phyloP scores from a whole-genome alignment of 2,329 filamentous ascomycete genomes.

The Fusarium napiforme region DNA sequence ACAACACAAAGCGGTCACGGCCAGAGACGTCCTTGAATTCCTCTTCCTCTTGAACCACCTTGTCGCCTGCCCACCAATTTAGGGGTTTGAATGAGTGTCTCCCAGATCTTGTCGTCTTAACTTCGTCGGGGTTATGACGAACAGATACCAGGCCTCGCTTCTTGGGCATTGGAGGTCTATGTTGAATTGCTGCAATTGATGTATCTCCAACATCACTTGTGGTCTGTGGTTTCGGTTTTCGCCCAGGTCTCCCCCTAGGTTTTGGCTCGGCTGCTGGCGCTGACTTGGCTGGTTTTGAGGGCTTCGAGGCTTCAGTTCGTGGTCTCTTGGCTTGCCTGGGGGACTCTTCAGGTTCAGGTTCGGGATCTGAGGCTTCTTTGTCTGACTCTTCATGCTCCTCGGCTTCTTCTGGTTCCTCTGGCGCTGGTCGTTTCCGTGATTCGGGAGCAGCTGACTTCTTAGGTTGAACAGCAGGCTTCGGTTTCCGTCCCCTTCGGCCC shows the following conservation, averaged over 20 bases:
- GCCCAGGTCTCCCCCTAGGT: slow-evolving; percentile 39
- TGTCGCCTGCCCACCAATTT: slow-evolving; percentile 88
- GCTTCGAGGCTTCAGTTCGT: slow-evolving; percentile 39
- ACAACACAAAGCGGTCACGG: slow-evolving; percentile 65
- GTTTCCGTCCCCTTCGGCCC: slow-evolving; percentile 25
- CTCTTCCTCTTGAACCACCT: slow-evolving; percentile 74
- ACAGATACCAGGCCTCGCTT: slow-evolving; percentile 65
- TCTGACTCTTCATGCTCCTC: slow-evolving; percentile 35
- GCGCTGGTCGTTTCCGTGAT: slow-evolving; percentile 34
- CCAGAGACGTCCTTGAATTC: slow-evolving; percentile 61
- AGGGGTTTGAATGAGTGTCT: slow-evolving; percentile 82
- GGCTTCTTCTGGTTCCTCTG: slow-evolving; percentile 24
- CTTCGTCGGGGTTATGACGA: slow-evolving; percentile 60
- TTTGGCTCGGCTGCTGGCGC: slow-evolving; percentile 38
- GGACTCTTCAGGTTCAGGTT: slow-evolving; percentile 40
- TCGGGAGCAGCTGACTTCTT: slow-evolving; percentile 22
- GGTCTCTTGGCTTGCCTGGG: slow-evolving; percentile 43
- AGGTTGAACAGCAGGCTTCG: slow-evolving; percentile 21
- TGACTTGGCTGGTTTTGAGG: slow-evolving; percentile 37
- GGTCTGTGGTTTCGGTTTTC: slow-evolving; percentile 38
- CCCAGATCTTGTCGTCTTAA: slow-evolving; percentile 76
- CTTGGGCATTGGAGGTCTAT: slow-evolving; percentile 66
- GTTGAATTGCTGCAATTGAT: slow-evolving; percentile 60
- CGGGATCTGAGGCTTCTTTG: slow-evolving; percentile 34
- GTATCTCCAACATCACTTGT: slow-evolving; percentile 55